phyloP scores from a whole-genome alignment of 805 yeast genomes.

The Lipomyces kockii region DNA sequence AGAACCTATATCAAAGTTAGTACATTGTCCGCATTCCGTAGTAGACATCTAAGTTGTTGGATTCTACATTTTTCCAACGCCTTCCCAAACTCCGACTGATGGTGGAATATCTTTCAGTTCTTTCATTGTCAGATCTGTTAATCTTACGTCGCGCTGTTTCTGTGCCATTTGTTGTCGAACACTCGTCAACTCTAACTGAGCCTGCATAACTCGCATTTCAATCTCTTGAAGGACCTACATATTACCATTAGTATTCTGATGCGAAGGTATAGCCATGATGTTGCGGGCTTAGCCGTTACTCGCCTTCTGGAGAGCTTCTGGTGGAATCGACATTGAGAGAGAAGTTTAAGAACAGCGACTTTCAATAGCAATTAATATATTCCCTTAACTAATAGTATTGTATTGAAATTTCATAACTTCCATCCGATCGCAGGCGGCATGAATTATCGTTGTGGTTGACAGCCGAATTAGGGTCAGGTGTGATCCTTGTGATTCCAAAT shows the following conservation, averaged over 20 bases:
- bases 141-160: constrained; percentile 28
- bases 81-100: constrained; percentile 37
- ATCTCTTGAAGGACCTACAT: constrained; percentile 34
- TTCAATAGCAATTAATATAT: neutral
- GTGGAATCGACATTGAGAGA: constrained; percentile 34
- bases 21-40: neutral
- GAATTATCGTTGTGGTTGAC: too few species aligned
- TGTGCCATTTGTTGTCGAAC: constrained; percentile 31
- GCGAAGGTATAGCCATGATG: too few species aligned
- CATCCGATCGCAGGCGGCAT: neutral
- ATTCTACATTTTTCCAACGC: constrained; percentile 35
- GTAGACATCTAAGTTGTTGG: neutral
- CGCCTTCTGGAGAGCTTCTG: constrained; percentile 37
- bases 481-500: too few species aligned
- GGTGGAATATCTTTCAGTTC: constrained; percentile 30
- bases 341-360: neutral
- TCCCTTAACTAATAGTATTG: neutral
- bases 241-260: neutral
- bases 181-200: constrained; percentile 33
- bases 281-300: neutral
- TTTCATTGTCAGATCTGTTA: constrained; percentile 29
- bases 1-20: constrained; percentile 20
- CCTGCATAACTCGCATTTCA: constrained; percentile 26
- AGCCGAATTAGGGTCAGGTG: too few species aligned
- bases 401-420: neutral